These are phyloP conservation scores for Flaveria robusta DNA, from an alignment of 129 eudicot genomes.

Conservation along the genomic window DNA sequence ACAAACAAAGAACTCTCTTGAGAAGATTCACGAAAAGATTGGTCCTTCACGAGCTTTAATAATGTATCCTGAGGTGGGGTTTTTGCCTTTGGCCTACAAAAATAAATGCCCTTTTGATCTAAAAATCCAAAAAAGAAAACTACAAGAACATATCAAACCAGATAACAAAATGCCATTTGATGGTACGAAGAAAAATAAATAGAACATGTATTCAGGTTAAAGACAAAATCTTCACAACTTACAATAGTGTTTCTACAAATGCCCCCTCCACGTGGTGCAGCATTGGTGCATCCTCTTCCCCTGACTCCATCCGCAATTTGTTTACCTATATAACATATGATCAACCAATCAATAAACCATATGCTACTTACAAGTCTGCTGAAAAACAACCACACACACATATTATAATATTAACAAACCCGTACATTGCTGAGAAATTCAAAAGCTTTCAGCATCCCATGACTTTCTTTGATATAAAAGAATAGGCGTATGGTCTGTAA, in stretches of 20 bases:
- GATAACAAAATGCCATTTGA: neutral
- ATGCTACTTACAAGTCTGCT: neutral
- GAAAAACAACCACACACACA: neutral
- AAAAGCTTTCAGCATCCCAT: constrained; percentile 74
- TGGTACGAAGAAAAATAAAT: constrained; percentile 2
- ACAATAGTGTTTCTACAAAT: constrained; percentile 87
- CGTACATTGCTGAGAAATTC: constrained; percentile 96
- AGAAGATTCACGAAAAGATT: constrained; percentile 56
- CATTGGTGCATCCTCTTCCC: constrained; percentile 69
- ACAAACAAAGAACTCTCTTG: constrained; percentile 71
- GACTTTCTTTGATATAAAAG: constrained; percentile 67
- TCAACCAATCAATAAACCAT: constrained; percentile 9
- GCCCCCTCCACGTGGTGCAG: constrained; percentile 90
- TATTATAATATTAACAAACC: constrained; percentile 9
- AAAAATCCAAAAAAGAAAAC: neutral
- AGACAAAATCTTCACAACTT: constrained; percentile 33
- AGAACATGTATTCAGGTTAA: neutral
- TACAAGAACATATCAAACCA: constrained; percentile 21
- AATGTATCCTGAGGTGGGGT: constrained; percentile 81
- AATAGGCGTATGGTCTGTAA: constrained; percentile 87
- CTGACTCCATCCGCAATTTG: constrained; percentile 67
- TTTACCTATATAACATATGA: constrained; percentile 49
- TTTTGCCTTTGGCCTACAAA: constrained; percentile 69
- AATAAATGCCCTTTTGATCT: neutral
- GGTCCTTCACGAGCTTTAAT: constrained; percentile 70